Evolutionary conservation across 225 moss, liverwort and hornwort genomes (phyloP), one percentile per base, ranked within the genome.

Genomic region (Antitrichia curtipendula): DNA sequence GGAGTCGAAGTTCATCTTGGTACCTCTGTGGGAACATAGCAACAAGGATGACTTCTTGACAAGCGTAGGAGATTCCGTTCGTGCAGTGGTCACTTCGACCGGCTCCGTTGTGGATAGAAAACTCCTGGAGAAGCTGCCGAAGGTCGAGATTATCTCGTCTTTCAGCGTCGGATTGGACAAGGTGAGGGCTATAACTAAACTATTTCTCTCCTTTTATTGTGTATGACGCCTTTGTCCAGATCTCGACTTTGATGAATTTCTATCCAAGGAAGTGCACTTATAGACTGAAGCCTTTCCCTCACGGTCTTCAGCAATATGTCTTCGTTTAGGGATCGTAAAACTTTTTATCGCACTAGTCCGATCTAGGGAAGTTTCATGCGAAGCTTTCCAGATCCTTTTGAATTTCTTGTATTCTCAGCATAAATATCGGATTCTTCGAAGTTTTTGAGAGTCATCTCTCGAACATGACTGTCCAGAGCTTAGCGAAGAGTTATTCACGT

Each of bases 151-250:
- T 57, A 74, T 97, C 74, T 72, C 95, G 22, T 66, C 81, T 69
- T 91, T 93, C 92, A 95, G 93, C 81, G 97, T 95, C 69, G 97
- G 97, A 61, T 69, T 92, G 90, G 95, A 97, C 90, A 91, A 91
- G 90, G 94, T 97, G 86, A 87, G 90, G 71, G 40, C 63, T 70
- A 16, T 68, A 41, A 57, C 72, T 62, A 16, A 62, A 70, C 56
- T 68, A 49, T 54, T 53, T n/a, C 65, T 84, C 40, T 70, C 62
- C 81, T 41, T 59, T 54, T 56, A 53, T 27, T 47, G 25, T 89
- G 16, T 83, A 59, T 62, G 66, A 62, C 34, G 72, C 73, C 50
- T 73, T 62, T 40, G 71, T 34, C 63, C 36, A 78, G 72, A 86
- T 86, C 71, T 54, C 50, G 38, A 72, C 49, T 49, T 84, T 40